Evolutionary conservation across 169 alveolate genomes (phyloP), one percentile per base, ranked within the genome.

Genomic region (Eimeria necatrix): DNA sequence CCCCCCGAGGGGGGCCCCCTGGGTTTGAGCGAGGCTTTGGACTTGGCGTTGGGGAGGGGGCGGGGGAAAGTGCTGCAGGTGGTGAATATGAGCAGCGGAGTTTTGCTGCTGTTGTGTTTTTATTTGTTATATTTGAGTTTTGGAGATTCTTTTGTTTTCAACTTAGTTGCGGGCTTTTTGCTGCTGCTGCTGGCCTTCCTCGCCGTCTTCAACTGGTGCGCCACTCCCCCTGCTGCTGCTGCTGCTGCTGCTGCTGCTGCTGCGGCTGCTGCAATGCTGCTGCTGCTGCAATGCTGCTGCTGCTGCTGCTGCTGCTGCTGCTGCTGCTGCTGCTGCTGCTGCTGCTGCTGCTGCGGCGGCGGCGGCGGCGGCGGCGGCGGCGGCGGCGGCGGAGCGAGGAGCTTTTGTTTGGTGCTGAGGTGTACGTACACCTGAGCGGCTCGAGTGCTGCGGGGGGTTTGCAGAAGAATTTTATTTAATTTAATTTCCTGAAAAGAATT

Each of bases 1-100:
- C 46, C n/a, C 46, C n/a, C 78, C 9, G 78, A 68, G 46, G 46
- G 46, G n/a, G 78, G n/a, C 14, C 46, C 78, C 78, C n/a, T 68
- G n/a, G n/a, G 78, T 24, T 68, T 68, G 41, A 68, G 32, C 32
- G 78, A 68, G 4, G 78, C 78, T 0, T 1, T 68, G 78, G 78
- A 68, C n/a, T 18, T 68, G 78, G 78, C 78, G 78, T 3, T 68
- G 12, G 78, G 78, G 0, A 24, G 12, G 2, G 14, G 32, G 0
- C n/a, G 78, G 78, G 78, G n/a, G 78, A 68, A n/a, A n/a, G 78
- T 68, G 9, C 78, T 68, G n/a, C 78, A 24, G 78, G 32, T 68
- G n/a, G 78, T 68, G 32, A 68, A 68, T n/a, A 18, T 68, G 78
- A 68, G 78, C 78, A 68, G 41, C 32, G 2, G 1, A 7, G n/a